Percentiles rank a stretch among this genome's conserved stretches.
Conservation (phyloP, 1,139 yeast species). For the Zygosaccharomyces sapae region DNA sequence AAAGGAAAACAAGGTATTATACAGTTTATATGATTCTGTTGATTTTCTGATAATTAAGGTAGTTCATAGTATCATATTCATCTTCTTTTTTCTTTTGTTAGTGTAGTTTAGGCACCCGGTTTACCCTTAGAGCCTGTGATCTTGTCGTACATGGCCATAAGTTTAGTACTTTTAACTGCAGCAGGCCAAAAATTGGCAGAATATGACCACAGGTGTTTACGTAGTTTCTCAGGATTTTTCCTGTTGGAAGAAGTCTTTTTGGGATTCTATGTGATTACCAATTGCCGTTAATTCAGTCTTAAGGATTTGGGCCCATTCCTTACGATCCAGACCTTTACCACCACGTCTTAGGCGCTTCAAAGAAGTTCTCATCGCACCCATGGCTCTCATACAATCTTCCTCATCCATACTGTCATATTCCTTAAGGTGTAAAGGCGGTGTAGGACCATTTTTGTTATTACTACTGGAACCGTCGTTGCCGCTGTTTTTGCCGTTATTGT, state of each 20-base stretch:
- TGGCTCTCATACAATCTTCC: constrained; percentile 56
- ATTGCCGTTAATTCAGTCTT: constrained; percentile 72
- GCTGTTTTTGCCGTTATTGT: constrained; percentile 1
- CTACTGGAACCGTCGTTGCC: neutral
- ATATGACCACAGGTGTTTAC: constrained; percentile 83
- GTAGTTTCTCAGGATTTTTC: constrained; percentile 17
- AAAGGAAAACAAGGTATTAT: neutral
- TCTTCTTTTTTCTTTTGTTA: neutral
- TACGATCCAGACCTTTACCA: constrained; percentile 73
- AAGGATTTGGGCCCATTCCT: constrained; percentile 76
- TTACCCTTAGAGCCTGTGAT: constrained; percentile 33
- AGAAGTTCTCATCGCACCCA: constrained; percentile 73
- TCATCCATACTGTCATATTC: constrained; percentile 87
- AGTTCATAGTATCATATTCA: too few relatives aligned
- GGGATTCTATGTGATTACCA: constrained; percentile 49
- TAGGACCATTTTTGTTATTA: neutral
- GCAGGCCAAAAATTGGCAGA: constrained; percentile 94
- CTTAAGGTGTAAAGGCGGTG: constrained; percentile 36
- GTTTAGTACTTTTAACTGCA: constrained; percentile 73
- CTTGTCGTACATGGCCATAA: constrained; percentile 80
- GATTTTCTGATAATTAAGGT: neutral
- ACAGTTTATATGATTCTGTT: neutral
- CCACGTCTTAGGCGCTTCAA: constrained; percentile 74
- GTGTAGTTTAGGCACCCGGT: neutral
- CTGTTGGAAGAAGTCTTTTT: constrained; percentile 18